Conservation (phyloP, 768 basidiomycete species). For the Amanita subjunquillea region DNA sequence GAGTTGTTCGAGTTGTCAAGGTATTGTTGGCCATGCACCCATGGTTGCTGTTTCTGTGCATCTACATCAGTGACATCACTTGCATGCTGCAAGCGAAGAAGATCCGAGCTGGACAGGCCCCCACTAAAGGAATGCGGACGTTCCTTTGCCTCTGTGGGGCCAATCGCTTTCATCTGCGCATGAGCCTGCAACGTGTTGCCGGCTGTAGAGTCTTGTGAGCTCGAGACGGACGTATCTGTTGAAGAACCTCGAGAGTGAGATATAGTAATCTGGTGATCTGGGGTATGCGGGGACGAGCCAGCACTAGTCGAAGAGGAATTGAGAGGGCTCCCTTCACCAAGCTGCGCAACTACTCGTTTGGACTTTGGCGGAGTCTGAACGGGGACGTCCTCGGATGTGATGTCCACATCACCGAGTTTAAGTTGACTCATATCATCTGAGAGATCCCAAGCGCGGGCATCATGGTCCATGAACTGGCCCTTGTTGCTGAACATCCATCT, state of each 20-base stretch:
- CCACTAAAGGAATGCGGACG: slow-evolving; percentile 79
- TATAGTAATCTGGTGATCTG: slow-evolving; percentile 51
- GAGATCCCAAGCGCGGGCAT: slow-evolving; percentile 57
- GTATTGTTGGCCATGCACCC: slow-evolving; percentile 36
- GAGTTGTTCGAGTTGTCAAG: slow-evolving; percentile 32
- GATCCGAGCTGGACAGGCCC: slow-evolving; percentile 61
- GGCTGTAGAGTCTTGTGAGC: slow-evolving; percentile 63
- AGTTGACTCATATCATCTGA: slow-evolving; percentile 65
- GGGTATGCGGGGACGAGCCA: slow-evolving; percentile 61
- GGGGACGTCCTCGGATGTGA: slow-evolving; percentile 34
- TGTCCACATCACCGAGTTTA: slow-evolving; percentile 47
- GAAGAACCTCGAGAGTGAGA: neutral
- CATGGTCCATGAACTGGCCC: slow-evolving; percentile 54
- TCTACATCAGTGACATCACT: slow-evolving; percentile 38
- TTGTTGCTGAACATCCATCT: slow-evolving; percentile 59
- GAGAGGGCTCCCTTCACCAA: slow-evolving; percentile 59
- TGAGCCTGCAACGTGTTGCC: slow-evolving; percentile 50
- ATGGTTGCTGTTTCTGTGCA: slow-evolving; percentile 34
- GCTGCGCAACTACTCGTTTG: slow-evolving; percentile 45
- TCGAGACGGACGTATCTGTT: slow-evolving; percentile 40
- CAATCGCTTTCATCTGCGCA: slow-evolving; percentile 42
- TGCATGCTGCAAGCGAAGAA: slow-evolving; percentile 65
- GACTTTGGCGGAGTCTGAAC: slow-evolving; percentile 63
- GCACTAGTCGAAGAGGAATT: slow-evolving; percentile 66
- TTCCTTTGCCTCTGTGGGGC: slow-evolving; percentile 53